Base-by-base conservation (phyloP, 768 basidiomycete species). In the Paxillus ammoniavirescens region DNA sequence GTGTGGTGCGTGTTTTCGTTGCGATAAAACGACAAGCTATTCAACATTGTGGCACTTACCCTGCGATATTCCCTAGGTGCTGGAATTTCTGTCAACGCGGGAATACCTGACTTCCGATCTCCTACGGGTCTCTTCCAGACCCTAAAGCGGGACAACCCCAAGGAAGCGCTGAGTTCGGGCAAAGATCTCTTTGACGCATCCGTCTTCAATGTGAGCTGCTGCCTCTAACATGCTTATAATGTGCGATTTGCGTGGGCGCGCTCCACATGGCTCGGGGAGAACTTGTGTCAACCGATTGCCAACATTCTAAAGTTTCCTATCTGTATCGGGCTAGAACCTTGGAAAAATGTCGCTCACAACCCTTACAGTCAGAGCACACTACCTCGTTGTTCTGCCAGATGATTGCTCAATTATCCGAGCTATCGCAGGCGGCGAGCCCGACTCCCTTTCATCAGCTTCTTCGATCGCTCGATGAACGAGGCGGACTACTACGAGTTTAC, bases 111-210 rank as follows among this genome's bases (percentile, higher is more conserved):
- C 71, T 95, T 96, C 68, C 76, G 93, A 60, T 93, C 91, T 10
- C 68, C 84, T 14, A 83, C 86, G 51, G 92, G 92, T 28, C 73
- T 94, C 26, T 95, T 94, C 66, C 83, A 86, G 62, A 78, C 81
- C 17, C 70, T 91, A 57, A 92, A 88, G 66, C 78, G 84, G 60
- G 87, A 89, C 62, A 87, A 93, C 67, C 87, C 88, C 0, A 82
- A 82, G 53, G 86, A 88, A 58, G 73, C 75, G 18, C 72, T 92
- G 67, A 75, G 80, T 36, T 88, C 87, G 4, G 89, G 92, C 2
- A 93, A 86, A 68, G 93, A 95, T 65, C 75, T 96, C 3, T 96
- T 96, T 63, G 90, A 95, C 76, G 90, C 91, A 14, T 91, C 89
- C 15, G 89, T 93, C 2, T 91, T 96, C 70, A 86, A 84, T 59